Evolutionary conservation across 176 grass and related monocot species (phyloP).

Genomic region (Avena atlantica): DNA sequence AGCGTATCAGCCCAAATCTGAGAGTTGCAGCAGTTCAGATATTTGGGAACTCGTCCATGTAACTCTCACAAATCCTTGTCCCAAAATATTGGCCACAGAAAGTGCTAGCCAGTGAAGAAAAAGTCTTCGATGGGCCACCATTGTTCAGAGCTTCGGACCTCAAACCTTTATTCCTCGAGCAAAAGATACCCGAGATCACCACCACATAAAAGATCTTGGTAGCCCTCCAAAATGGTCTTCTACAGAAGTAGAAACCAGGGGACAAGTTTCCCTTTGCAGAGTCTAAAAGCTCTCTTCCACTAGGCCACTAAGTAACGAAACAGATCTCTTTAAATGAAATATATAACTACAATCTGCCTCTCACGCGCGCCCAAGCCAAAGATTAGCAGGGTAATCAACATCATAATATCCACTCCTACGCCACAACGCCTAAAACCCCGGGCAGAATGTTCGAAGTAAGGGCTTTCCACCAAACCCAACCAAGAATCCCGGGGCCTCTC

Average conservation of each 20-base stretch:
- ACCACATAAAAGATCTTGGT: conserved; percentile 25
- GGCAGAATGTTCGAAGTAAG: conserved; percentile 44
- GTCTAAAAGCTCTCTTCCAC: background rate
- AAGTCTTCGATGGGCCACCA: conserved; percentile 35
- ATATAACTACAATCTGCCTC: background rate
- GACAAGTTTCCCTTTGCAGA: background rate
- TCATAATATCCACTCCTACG: conserved; percentile 28
- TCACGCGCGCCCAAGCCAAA: conserved; percentile 17
- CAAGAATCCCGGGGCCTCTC: conserved; percentile 27
- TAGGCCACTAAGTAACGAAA: conserved; percentile 30
- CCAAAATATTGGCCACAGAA: conserved; percentile 4
- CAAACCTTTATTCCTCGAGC: conserved; percentile 1
- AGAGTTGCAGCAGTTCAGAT: background rate
- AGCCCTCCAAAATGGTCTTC: background rate
- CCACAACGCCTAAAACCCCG: conserved; percentile 19
- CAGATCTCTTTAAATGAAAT: conserved; percentile 19
- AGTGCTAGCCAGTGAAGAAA: conserved; percentile 24
- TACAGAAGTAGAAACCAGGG: background rate
- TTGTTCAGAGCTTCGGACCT: conserved; percentile 50
- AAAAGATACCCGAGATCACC: conserved; percentile 34
- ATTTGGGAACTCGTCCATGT: background rate
- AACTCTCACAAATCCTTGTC: background rate
- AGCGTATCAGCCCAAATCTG: background rate
- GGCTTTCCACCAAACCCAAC: conserved; percentile 54
- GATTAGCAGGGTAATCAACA: conserved; percentile 48